A percentile compares a stretch with the other conserved stretches of the same genome.
phyloP scores from a whole-genome alignment of 306 rosid genomes.

The Lathyrus oleraceus region DNA sequence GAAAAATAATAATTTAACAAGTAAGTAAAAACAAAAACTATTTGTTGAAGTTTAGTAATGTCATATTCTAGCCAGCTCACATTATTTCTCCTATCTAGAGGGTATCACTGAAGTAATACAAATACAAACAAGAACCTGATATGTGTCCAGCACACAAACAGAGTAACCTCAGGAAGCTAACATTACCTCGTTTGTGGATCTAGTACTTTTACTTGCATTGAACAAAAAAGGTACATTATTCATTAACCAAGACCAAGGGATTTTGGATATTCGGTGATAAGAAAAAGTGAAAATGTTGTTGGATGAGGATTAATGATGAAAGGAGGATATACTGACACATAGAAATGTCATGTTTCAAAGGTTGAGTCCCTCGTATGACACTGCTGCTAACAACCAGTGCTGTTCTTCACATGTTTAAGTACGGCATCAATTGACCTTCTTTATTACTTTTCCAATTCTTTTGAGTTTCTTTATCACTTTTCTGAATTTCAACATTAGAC shows the following conservation, averaged over 20 bases:
- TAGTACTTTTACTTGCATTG: constrained; percentile 23
- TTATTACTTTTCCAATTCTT: not conserved
- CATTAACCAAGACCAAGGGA: not conserved
- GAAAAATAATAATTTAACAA: not conserved
- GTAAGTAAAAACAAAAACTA: too few relatives aligned
- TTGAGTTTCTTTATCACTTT: too few relatives aligned
- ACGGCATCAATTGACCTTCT: constrained; percentile 1
- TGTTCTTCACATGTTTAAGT: constrained; percentile 3
- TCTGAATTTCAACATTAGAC: too few relatives aligned
- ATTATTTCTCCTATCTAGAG: too few relatives aligned
- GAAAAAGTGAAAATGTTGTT: constrained; percentile 21
- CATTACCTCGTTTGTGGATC: not conserved
- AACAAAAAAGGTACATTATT: not conserved
- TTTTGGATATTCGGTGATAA: not conserved
- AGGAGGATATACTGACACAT: not conserved
- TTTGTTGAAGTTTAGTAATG: not conserved
- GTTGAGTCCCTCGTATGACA: not conserved
- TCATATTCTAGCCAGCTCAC: constrained; percentile 9
- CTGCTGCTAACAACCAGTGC: not conserved
- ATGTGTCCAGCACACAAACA: constrained; percentile 3
- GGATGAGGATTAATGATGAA: constrained; percentile 26
- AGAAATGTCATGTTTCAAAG: not conserved
- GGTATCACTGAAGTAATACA: not conserved
- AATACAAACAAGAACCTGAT: constrained; percentile 16
- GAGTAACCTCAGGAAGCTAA: constrained; percentile 2